Evolutionary conservation across 805 yeast species (phyloP), one percentile per base, ranked within the genome.

Genomic region (Wickerhamiella lipophila): DNA sequence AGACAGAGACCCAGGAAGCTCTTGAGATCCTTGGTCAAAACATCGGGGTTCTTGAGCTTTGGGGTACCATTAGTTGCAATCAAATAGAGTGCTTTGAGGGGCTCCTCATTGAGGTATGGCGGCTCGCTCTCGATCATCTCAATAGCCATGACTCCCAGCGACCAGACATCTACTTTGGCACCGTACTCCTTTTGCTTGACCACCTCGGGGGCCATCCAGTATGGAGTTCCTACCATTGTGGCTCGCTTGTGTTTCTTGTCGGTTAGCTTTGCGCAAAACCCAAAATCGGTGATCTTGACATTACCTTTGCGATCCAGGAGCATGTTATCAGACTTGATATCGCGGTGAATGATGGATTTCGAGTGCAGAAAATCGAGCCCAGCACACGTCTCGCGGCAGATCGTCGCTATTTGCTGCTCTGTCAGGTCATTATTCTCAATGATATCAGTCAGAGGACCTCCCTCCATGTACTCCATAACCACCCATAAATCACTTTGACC

Each of bases 401-500:
- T 86, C 3, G 88, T 78, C 2, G 96, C 84, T 55, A 94, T 92
- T 66, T 94, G 98, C 46, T 78, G 76, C 64, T 92, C 99, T 15
- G 76, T 74, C 57, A 92, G 67, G 64, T 50, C 79, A 63, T 88
- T 88, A 66, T 87, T 84, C 50, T 87, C 95, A 60, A 94, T 88
- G 36, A 94, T 84, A 67, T 92, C 98, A 0, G 97, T 92, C 56
- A 92, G 70, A 3, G 96, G 83, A 1, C 99, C 99, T 49, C 98
- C 98, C 68, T 94, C 96, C 99, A 92, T 92, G 64, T 79, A 94
- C 65, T 92, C 99, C 99, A 92, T 92, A 27, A 94, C 83, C n/a
- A 92, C 98, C 96, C 97, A 89, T 52, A 92, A 70, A 60, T 92
- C 96, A 18, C 50, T 49, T 15, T 49, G 46, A 3, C 86, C 85